Conservation (phyloP, 352 stramenopile genomes). For the Pythium vanterpoolii region DNA sequence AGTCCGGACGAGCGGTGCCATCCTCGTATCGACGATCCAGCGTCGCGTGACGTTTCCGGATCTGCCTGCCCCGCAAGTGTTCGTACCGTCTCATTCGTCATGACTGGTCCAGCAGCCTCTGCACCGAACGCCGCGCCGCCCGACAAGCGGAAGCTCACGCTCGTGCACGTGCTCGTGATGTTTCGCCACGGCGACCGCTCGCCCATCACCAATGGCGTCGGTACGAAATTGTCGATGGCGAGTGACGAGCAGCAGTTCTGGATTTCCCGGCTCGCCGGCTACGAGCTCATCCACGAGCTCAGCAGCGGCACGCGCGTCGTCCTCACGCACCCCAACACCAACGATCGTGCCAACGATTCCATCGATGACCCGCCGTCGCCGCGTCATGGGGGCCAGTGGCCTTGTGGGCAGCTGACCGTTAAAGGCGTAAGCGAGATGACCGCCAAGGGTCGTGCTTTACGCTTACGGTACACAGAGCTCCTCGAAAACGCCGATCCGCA, state of each 20-base stretch:
- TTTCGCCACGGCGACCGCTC: constrained; percentile 80
- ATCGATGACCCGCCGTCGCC: constrained; percentile 27
- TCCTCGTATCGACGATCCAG: background rate
- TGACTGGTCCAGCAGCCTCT: background rate
- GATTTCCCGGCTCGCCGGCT: constrained; percentile 44
- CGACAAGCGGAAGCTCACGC: constrained; percentile 25
- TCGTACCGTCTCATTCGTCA: background rate
- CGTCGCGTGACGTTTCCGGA: background rate
- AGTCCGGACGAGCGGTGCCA: constrained; percentile 7
- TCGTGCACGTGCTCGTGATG: constrained; percentile 65
- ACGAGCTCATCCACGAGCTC: constrained; percentile 41
- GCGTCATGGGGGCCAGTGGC: constrained; percentile 60
- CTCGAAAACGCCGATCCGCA: constrained; percentile 31
- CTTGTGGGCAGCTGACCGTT: constrained; percentile 66
- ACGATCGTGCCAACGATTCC: background rate
- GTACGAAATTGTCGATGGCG: constrained; percentile 40
- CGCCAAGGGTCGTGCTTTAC: constrained; percentile 41
- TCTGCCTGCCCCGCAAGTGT: too few species aligned
- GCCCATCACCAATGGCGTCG: constrained; percentile 60
- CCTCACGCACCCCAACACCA: constrained; percentile 7
- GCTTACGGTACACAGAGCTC: constrained; percentile 38
- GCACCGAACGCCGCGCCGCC: background rate
- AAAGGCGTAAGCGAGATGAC: constrained; percentile 69
- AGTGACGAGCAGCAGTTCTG: constrained; percentile 54
- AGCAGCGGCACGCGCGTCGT: constrained; percentile 45